Conservation (phyloP, 78 protist genomes). For the Dictyostelium firmibasis region DNA sequence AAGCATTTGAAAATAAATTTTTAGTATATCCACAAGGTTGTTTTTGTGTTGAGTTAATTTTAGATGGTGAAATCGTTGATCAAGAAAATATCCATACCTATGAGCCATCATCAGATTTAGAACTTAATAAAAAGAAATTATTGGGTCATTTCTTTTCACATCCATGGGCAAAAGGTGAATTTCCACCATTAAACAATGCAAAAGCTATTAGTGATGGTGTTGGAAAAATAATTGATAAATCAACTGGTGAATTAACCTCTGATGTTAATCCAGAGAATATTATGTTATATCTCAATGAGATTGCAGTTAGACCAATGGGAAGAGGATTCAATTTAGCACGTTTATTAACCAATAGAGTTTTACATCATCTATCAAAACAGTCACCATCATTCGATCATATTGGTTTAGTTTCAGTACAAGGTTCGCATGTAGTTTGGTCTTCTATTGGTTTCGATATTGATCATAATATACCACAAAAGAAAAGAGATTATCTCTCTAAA, state of each 20-base stretch:
- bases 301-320: constrained; percentile 31
- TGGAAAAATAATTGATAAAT: background rate
- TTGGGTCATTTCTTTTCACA: constrained; percentile 35
- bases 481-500: background rate
- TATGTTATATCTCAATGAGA: constrained; percentile 4
- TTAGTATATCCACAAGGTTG: constrained; percentile 31
- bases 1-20: constrained; percentile 21
- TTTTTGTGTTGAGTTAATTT: constrained; percentile 17
- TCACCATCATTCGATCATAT: background rate
- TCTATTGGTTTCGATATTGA: constrained; percentile 18
- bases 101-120: background rate
- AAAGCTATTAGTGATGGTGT: background rate
- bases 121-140: background rate
- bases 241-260: background rate
- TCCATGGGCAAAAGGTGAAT: constrained; percentile 44
- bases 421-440: constrained; percentile 19
- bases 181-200: constrained; percentile 27
- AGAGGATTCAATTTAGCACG: constrained; percentile 30
- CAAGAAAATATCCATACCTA: background rate
- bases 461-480: background rate
- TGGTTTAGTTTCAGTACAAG: constrained; percentile 30
- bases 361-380: background rate
- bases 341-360: background rate
- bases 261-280: background rate
- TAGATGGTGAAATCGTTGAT: background rate